These are phyloP conservation scores for Dothistroma septosporum DNA, from an alignment of 2,329 filamentous ascomycete genomes.

Conservation along the genomic window DNA sequence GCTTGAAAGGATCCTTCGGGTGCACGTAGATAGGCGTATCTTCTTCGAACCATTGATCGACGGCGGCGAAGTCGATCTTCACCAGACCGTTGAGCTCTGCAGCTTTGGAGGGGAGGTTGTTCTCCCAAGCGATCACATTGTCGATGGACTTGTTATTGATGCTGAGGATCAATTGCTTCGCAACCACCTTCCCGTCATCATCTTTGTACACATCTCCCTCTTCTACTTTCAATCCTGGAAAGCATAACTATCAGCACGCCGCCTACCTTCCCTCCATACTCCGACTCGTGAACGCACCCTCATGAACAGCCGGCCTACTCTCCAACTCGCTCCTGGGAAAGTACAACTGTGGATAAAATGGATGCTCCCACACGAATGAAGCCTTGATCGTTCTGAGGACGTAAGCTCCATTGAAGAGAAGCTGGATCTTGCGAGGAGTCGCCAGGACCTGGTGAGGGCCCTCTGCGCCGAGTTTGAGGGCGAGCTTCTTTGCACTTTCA, in stretches of 20 bases:
- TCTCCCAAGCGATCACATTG: conserved; percentile 22
- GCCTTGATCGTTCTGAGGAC: conserved; percentile 35
- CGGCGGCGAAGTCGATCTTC: conserved; percentile 26
- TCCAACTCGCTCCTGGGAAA: conserved; percentile 24
- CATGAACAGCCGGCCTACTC: conserved; percentile 5
- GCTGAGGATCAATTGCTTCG: conserved; percentile 23
- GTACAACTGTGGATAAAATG: conserved; percentile 43
- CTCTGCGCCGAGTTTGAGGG: conserved; percentile 38
- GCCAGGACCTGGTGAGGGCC: conserved; percentile 36
- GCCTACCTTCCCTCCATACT: background rate
- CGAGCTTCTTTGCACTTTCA: conserved; percentile 38
- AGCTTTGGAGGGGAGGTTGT: conserved; percentile 15
- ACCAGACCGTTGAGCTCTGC: conserved; percentile 21
- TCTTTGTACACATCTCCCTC: conserved; percentile 22
- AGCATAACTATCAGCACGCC: background rate
- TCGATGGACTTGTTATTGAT: conserved; percentile 19
- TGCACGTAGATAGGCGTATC: conserved; percentile 58
- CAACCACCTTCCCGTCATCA: conserved; percentile 20
- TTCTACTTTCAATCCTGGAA: conserved; percentile 14
- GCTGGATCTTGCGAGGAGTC: conserved; percentile 32
- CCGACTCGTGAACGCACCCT: background rate
- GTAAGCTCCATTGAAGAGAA: conserved; percentile 33
- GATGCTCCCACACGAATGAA: conserved; percentile 42
- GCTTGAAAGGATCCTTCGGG: conserved; percentile 64
- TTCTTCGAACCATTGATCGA: conserved; percentile 55